Evolutionary conservation across 2,329 filamentous ascomycete genomes (phyloP).

Genomic region (Cladosporium sp.): DNA sequence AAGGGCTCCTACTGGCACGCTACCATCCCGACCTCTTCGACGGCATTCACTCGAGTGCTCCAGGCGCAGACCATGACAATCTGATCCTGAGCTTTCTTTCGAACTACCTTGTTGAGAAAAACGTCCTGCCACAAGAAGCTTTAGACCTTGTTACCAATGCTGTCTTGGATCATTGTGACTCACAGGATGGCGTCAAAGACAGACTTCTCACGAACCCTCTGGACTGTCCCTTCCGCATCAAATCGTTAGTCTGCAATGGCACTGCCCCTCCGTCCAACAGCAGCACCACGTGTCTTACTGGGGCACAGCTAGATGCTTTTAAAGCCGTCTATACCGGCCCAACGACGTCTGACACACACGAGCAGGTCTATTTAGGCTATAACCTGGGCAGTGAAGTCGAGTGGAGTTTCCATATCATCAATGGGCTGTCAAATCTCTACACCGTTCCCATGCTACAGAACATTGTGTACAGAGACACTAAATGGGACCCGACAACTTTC

Average conservation of each 20-base stretch:
- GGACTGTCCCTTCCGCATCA: background rate
- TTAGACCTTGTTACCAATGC: background rate
- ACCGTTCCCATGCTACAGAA: background rate
- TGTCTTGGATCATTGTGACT: background rate
- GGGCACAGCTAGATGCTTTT: background rate
- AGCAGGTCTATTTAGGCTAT: background rate
- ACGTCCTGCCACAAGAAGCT: background rate
- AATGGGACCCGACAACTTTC: constrained; percentile 18
- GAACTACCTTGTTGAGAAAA: background rate
- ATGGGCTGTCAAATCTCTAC: background rate
- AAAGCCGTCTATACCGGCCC: background rate
- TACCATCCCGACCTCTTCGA: background rate
- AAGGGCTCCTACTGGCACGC: background rate
- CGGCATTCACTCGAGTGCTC: background rate
- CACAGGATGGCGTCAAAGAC: background rate
- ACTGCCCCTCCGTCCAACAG: background rate
- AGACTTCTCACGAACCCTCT: background rate
- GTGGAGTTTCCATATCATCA: background rate
- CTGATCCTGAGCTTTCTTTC: background rate
- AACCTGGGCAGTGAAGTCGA: background rate
- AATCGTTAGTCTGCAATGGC: background rate
- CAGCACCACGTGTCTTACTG: background rate
- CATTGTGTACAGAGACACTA: background rate
- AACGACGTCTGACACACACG: background rate
- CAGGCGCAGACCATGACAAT: background rate